These are phyloP conservation scores for Ceriops tagal DNA, from an alignment of 345 rosid genomes.

Conservation along the genomic window DNA sequence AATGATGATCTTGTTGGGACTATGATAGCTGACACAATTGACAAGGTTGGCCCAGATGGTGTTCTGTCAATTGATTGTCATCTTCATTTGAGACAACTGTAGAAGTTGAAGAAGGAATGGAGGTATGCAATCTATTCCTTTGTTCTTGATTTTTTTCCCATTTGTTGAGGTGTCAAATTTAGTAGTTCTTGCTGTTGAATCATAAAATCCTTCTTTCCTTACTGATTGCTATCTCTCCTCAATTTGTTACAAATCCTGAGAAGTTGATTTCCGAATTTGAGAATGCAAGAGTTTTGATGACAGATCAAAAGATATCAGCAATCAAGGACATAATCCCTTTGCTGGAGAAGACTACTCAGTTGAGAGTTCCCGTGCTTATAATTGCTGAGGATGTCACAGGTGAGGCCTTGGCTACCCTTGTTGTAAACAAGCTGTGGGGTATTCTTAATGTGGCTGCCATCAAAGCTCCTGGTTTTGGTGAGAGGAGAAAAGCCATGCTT, in stretches of 20 bases:
- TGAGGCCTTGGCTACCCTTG: conserved; percentile 93
- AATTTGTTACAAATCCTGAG: conserved; percentile 91
- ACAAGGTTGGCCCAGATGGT: conserved; percentile 99
- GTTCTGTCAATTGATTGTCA: conserved; percentile 96
- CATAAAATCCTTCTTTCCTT: background rate
- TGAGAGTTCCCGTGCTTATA: conserved; percentile 84
- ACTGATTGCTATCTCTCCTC: conserved; percentile 61
- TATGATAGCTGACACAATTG: conserved; percentile 97
- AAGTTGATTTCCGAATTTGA: conserved; percentile 86
- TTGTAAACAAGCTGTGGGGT: conserved; percentile 93
- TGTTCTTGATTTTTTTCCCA: background rate
- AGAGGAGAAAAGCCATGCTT: conserved; percentile 94
- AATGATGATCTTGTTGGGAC: conserved; percentile 91
- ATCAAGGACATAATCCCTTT: conserved; percentile 92
- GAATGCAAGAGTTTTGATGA: conserved; percentile 84
- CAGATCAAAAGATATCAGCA: conserved; percentile 90
- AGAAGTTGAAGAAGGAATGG: conserved; percentile 99
- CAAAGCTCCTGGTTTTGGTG: conserved; percentile 97
- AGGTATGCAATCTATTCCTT: conserved; percentile 38
- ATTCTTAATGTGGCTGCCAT: conserved; percentile 88
- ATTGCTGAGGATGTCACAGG: conserved; percentile 96
- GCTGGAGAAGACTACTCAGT: conserved; percentile 86
- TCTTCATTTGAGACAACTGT: conserved; percentile 95
- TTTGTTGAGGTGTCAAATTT: background rate
- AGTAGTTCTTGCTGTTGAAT: conserved; percentile 1